phyloP scores from a whole-genome alignment of 2,329 filamentous ascomycete species.

The Verticillium longisporum region DNA sequence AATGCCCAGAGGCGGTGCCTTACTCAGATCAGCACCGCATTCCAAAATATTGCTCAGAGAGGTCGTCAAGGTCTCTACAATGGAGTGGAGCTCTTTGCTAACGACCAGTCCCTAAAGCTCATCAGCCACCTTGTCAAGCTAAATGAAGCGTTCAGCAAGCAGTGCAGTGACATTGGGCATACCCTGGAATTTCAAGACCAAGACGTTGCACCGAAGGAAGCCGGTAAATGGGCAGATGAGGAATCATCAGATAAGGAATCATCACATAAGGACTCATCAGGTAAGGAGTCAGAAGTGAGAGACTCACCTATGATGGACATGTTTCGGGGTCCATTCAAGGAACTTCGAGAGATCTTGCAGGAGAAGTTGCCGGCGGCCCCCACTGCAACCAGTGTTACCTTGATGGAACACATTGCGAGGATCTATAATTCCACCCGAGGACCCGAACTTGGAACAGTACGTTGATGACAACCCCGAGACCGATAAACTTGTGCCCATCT shows the following conservation, averaged over 20 bases:
- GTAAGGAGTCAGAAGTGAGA: too few relatives aligned
- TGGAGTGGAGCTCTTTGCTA: not conserved
- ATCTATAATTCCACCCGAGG: not conserved
- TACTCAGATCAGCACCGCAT: not conserved
- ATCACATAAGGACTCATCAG: too few relatives aligned
- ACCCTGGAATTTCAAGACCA: not conserved
- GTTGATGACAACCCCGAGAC: not conserved
- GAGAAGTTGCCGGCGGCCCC: not conserved
- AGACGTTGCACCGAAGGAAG: too few relatives aligned
- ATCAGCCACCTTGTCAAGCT: not conserved
- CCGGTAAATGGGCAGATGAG: too few relatives aligned
- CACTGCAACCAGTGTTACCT: too few relatives aligned
- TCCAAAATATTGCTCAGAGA: not conserved
- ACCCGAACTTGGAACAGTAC: not conserved
- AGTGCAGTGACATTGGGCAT: not conserved
- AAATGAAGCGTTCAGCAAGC: not conserved
- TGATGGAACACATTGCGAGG: not conserved
- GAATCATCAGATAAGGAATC: too few relatives aligned
- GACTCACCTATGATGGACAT: too few relatives aligned
- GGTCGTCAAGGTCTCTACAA: not conserved
- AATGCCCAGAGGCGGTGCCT: not conserved
- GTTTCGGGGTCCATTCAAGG: not conserved
- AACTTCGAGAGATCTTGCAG: not conserved
- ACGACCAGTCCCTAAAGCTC: not conserved
- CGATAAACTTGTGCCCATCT: not conserved